Conservation (phyloP, 106 monocot genomes). For the Dendrobium nobile region DNA sequence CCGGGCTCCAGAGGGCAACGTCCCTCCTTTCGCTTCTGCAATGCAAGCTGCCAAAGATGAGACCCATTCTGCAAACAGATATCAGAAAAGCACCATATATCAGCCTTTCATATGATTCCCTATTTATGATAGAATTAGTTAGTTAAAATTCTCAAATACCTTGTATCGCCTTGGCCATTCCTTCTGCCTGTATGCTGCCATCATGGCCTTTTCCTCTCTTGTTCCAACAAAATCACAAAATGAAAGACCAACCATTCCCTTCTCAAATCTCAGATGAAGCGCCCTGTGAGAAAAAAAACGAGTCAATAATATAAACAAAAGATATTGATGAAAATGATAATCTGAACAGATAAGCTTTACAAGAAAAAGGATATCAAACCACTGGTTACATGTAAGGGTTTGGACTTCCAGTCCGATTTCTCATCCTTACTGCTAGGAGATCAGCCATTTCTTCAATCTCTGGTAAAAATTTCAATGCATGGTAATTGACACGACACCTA, state of each 20-base stretch:
- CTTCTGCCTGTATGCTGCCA: conserved; percentile 89
- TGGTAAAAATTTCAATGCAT: conserved; percentile 97
- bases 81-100: neutral
- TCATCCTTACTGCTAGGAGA: conserved; percentile 78
- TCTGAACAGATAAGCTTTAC: neutral
- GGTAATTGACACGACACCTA: conserved; percentile 94
- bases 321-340: neutral
- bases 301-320: conserved; percentile 1
- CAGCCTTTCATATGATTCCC: neutral
- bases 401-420: conserved; percentile 72
- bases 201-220: conserved; percentile 96
- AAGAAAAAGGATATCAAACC: conserved; percentile 1
- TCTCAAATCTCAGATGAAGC: conserved; percentile 96
- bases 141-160: conserved; percentile 25
- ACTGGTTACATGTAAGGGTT: conserved; percentile 82
- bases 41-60: conserved; percentile 85
- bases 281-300: conserved; percentile 46
- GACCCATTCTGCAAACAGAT: conserved; percentile 76
- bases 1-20: conserved; percentile 97
- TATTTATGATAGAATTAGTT: neutral
- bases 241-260: conserved; percentile 98
- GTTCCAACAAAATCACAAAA: conserved; percentile 99
- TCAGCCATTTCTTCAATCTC: conserved; percentile 91
- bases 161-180: conserved; percentile 98
- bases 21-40: conserved; percentile 92